Conservation (phyloP, 495 filamentous ascomycete genomes). For the Penicillium ochrochloron region DNA sequence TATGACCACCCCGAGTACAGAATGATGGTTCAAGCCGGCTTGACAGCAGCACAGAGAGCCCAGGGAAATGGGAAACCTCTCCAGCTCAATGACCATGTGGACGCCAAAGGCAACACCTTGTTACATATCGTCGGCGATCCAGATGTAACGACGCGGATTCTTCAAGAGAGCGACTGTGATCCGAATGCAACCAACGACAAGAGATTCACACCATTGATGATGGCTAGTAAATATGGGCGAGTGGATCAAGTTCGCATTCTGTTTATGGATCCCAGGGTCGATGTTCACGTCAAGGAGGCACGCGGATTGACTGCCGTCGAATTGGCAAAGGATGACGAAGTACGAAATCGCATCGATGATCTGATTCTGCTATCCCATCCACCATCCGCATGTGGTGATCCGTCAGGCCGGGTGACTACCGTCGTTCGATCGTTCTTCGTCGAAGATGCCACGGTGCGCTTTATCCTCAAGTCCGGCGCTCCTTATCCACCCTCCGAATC, state of each 20-base stretch:
- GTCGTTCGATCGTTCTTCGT: constrained; percentile 98
- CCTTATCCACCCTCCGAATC: constrained; percentile 38
- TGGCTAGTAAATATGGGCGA: constrained; percentile 97
- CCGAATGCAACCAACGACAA: constrained; percentile 97
- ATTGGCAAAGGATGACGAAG: constrained; percentile 96
- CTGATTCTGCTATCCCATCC: constrained; percentile 79
- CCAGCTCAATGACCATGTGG: constrained; percentile 91
- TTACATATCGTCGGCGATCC: constrained; percentile 92
- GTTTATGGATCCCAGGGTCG: constrained; percentile 85
- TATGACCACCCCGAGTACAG: constrained; percentile 92
- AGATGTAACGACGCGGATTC: constrained; percentile 71
- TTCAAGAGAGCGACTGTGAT: constrained; percentile 85
- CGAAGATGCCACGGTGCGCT: constrained; percentile 90
- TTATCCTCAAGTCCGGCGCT: constrained; percentile 92
- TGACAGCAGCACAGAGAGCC: constrained; percentile 70
- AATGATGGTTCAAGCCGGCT: constrained; percentile 79
- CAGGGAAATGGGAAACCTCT: constrained; percentile 81
- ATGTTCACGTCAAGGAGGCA: constrained; percentile 80
- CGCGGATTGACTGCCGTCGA: constrained; percentile 95
- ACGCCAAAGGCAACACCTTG: constrained; percentile 90
- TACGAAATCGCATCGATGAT: constrained; percentile 95
- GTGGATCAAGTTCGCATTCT: constrained; percentile 89
- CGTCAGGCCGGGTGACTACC: constrained; percentile 84
- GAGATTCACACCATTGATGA: constrained; percentile 94
- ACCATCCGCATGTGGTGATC: constrained; percentile 44